Percentiles rank a stretch among this genome's conserved stretches.
Evolutionary conservation across 1,139 yeast genomes (phyloP).

Genomic region (Pichia sp.): DNA sequence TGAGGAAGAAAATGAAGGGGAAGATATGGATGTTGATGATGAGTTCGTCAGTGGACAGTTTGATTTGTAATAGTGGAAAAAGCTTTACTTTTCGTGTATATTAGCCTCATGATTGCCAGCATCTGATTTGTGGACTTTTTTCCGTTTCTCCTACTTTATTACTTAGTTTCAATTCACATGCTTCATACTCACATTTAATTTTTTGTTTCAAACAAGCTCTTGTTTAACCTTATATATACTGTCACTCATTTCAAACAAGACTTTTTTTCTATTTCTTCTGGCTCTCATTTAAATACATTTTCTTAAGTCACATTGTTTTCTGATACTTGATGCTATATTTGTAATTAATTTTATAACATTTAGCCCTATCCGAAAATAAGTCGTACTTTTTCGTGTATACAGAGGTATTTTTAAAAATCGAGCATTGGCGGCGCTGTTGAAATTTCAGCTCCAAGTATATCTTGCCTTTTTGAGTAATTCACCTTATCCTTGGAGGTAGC

Average conservation of each 20-base stretch:
- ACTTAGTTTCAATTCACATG: not conserved
- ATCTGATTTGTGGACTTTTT: not conserved
- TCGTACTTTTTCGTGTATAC: not conserved
- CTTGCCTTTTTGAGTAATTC: not conserved
- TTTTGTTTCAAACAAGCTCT: not conserved
- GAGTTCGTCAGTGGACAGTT: constrained; percentile 88
- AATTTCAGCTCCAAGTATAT: not conserved
- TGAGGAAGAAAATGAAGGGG: constrained; percentile 49
- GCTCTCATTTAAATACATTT: not conserved
- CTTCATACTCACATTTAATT: not conserved
- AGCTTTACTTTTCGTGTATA: not conserved
- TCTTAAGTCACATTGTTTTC: not conserved
- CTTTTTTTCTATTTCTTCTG: not conserved
- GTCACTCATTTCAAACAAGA: not conserved
- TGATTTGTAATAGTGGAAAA: constrained; percentile 48
- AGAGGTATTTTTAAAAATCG: not conserved
- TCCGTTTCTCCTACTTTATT: not conserved
- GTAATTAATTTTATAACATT: not conserved
- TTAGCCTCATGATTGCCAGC: not conserved
- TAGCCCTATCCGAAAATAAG: no score
- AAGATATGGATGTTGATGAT: constrained; percentile 50
- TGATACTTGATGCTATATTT: not conserved
- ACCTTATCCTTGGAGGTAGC: not conserved
- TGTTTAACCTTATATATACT: not conserved
- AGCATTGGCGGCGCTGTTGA: not conserved